Base-by-base conservation (phyloP, 768 basidiomycete genomes). In the Podaxis sp. region DNA sequence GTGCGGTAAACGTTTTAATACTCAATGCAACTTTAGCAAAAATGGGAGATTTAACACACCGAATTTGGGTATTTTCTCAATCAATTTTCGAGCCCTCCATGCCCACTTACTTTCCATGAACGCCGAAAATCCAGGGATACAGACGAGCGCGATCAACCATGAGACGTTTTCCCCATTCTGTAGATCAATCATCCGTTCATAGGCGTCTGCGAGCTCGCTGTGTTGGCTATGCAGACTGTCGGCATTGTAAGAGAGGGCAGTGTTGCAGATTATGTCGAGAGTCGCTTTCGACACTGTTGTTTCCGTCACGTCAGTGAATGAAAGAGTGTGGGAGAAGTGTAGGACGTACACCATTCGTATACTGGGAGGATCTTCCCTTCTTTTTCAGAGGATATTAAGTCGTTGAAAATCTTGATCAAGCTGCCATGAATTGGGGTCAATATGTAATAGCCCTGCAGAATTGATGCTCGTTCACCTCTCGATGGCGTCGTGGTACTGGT, bases 231-330 rank as follows among this genome's bases (percentile, higher is more conserved):
- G 75, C 10, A 83, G 68, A 2, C 77, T 77, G 61, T 82, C 76
- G 4, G 80, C 62, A 36, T 72, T 67, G 66, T 83, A 83, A 9
- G 78, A 79, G 56, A 83, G 81, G 0, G 79, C 80, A 13, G 82
- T 79, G 4, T 73, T 72, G 67, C 80, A 82, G 44, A 83, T 82
- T 57, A 82, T 80, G 62, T 83, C 82, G 6, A 84, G 73, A 0
- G 82, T 82, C 0, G 76, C 78, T 69, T 80, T 82, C 64, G 77
- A 77, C 75, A 81, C 80, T 82, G 52, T 4, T 32, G 5, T 40
- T 25, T 46, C 7, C 48, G 27, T 28, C 32, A 32, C 7, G 14
- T 18, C 3, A 18, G 42, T 44, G 40, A 14, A 42, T 42, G 42
- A n/a, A 9, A 44, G 42, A 27, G 1, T 11, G 36, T 3, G 13